A percentile compares a stretch with the other conserved stretches of the same genome.
Evolutionary conservation across 129 eudicot species (phyloP).

Genomic region (Heracleum sosnowskyi): DNA sequence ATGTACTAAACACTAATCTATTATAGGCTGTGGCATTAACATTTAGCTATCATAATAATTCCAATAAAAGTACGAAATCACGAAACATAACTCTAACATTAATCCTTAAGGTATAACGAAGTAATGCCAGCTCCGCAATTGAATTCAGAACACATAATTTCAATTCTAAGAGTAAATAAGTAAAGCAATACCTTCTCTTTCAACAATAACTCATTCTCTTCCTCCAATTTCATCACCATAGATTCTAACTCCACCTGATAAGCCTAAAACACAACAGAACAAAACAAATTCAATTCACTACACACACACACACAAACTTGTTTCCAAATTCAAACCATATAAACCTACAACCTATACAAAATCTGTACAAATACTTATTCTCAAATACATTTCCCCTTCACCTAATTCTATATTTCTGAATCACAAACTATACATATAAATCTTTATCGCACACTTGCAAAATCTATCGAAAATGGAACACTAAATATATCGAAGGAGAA

Average conservation of each 20-base stretch:
- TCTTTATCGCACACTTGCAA: too few species aligned
- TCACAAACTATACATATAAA: background rate
- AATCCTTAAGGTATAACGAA: background rate
- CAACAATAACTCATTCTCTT: constrained; percentile 62
- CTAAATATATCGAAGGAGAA: too few species aligned
- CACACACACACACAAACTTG: background rate
- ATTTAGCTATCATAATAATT: background rate
- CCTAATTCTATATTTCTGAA: background rate
- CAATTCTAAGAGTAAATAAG: too few species aligned
- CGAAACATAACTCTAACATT: background rate
- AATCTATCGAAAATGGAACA: too few species aligned
- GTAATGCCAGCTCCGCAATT: background rate
- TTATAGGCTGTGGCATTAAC: background rate
- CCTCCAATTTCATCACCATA: constrained; percentile 66
- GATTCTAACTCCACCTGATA: constrained; percentile 83
- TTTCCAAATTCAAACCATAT: background rate
- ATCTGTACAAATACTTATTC: background rate
- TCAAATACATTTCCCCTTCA: background rate
- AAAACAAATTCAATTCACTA: constrained; percentile 4
- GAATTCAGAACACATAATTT: background rate
- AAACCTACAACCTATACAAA: background rate
- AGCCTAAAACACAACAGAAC: constrained; percentile 39
- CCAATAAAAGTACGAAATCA: background rate
- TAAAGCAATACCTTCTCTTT: constrained; percentile 50
- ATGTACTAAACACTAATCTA: background rate